Evolutionary conservation across 2,329 filamentous ascomycete genomes (phyloP).

Genomic region (Claviceps fusiformis): DNA sequence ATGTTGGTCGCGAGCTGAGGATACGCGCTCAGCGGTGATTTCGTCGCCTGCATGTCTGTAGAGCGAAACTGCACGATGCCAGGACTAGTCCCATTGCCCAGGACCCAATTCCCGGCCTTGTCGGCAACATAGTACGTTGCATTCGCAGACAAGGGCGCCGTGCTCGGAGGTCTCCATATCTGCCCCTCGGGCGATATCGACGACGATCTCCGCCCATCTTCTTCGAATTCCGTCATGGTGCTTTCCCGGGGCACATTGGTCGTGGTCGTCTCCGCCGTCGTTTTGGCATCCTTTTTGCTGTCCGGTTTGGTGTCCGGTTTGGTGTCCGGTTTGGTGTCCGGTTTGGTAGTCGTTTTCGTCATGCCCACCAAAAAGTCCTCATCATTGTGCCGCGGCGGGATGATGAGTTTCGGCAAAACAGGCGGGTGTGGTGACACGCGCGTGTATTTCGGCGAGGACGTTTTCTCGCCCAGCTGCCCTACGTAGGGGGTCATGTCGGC

Average conservation of each 20-base stretch:
- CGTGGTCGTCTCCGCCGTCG: too few relatives aligned
- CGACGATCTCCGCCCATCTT: constrained; percentile 26
- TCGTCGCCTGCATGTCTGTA: constrained; percentile 10
- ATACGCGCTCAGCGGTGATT: constrained; percentile 5
- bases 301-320: not conserved
- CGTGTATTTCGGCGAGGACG: constrained; percentile 7
- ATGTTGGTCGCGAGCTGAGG: constrained; percentile 5
- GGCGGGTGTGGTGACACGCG: constrained; percentile 10
- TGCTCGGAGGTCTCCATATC: constrained; percentile 37
- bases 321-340: not conserved
- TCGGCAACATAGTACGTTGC: constrained; percentile 37
- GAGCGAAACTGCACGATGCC: constrained; percentile 12
- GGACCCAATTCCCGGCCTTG: constrained; percentile 39
- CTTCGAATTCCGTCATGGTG: constrained; percentile 38
- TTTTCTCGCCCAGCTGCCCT: not conserved
- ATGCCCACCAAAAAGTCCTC: not conserved
- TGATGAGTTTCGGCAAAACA: constrained; percentile 16
- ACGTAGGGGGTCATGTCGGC: not conserved
- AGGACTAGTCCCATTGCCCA: constrained; percentile 24
- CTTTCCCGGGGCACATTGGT: constrained; percentile 22
- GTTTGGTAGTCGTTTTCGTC: not conserved
- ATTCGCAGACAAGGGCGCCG: constrained; percentile 27
- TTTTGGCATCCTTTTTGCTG: too few relatives aligned
- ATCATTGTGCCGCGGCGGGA: constrained; percentile 10
- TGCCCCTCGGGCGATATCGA: constrained; percentile 23